Evolutionary conservation across 2,329 filamentous ascomycete genomes (phyloP).

Genomic region (Diplocarpon rosae): DNA sequence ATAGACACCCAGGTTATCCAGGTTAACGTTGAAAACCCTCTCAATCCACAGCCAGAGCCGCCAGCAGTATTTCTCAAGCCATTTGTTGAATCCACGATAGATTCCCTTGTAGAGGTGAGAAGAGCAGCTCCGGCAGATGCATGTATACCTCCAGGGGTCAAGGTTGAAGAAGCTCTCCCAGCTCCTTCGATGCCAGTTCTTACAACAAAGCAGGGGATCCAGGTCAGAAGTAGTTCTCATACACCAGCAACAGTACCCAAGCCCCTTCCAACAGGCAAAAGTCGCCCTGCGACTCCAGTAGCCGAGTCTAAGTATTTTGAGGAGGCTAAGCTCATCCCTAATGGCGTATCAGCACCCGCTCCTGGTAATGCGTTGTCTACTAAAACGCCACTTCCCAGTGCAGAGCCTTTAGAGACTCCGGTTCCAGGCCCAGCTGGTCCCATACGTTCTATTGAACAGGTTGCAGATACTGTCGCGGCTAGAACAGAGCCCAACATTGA

Average conservation of each 20-base stretch:
- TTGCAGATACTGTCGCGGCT: neutral
- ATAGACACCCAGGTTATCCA: constrained; percentile 17
- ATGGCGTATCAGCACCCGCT: neutral
- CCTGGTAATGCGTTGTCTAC: neutral
- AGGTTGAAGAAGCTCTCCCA: constrained; percentile 3
- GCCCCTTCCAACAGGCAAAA: neutral
- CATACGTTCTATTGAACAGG: constrained; percentile 1
- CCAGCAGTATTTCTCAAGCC: constrained; percentile 13
- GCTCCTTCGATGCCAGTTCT: neutral
- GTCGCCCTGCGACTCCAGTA: constrained; percentile 1
- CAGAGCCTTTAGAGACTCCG: neutral
- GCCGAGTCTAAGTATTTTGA: neutral
- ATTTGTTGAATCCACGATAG: constrained; percentile 12
- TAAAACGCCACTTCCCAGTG: constrained; percentile 1
- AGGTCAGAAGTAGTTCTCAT: neutral
- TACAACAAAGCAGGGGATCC: neutral
- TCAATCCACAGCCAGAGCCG: constrained; percentile 9
- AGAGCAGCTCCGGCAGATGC: constrained; percentile 2
- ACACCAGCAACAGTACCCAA: neutral
- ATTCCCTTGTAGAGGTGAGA: constrained; percentile 5
- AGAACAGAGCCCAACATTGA: neutral
- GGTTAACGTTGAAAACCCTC: constrained; percentile 14
- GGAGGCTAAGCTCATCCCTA: neutral
- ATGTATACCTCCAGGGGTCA: constrained; percentile 11
- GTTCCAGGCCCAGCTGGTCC: neutral